Evolutionary conservation across 2,329 filamentous ascomycete species (phyloP).

Genomic region (Neofusicoccum parvum): DNA sequence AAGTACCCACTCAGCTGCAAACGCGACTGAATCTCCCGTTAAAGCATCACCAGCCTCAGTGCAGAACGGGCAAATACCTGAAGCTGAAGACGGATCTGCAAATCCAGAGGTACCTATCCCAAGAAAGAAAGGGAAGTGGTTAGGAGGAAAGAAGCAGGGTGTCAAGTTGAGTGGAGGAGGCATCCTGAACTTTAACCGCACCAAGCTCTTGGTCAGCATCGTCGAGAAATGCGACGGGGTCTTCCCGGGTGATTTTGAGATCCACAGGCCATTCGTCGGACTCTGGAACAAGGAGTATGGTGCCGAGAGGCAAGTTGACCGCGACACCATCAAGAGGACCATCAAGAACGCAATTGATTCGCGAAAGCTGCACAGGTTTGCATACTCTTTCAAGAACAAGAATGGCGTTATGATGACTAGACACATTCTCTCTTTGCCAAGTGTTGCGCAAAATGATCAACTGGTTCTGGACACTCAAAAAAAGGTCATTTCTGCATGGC

Average conservation of each 20-base stretch:
- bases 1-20: not conserved
- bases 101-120: constrained; percentile 3
- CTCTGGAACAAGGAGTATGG: constrained; percentile 52
- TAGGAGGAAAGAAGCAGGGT: constrained; percentile 25
- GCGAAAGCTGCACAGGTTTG: constrained; percentile 55
- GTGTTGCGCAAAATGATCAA: constrained; percentile 48
- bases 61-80: not conserved
- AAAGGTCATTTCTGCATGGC: constrained; percentile 50
- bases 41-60: not conserved
- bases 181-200: constrained; percentile 45
- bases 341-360: constrained; percentile 54
- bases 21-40: not conserved
- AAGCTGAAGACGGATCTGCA: not conserved
- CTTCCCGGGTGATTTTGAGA: constrained; percentile 57
- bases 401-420: constrained; percentile 54
- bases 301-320: constrained; percentile 47
- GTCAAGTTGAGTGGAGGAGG: constrained; percentile 43
- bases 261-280: constrained; percentile 57
- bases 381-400: constrained; percentile 53
- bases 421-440: constrained; percentile 51
- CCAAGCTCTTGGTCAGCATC: constrained; percentile 57
- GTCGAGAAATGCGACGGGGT: constrained; percentile 57
- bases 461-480: constrained; percentile 52
- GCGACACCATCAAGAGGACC: constrained; percentile 53
- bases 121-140: constrained; percentile 16